Conservation (phyloP, 179 eudicot species). For the Actinidia chinensis region DNA sequence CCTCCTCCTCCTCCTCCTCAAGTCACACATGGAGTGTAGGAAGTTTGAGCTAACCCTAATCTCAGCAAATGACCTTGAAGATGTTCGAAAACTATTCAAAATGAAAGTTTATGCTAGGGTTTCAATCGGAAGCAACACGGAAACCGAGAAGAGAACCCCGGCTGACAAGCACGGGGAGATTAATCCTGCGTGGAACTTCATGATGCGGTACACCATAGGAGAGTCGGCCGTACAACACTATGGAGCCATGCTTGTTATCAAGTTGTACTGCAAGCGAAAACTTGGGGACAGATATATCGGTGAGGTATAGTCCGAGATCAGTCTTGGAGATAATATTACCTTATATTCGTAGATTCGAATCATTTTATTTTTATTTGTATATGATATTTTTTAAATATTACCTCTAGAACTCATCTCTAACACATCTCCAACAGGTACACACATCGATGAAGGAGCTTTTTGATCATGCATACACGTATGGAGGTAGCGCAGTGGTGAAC, state of each 20-base stretch:
- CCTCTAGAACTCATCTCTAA: no score
- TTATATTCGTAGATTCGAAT: no score
- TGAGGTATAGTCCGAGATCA: not conserved
- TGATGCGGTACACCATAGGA: constrained; percentile 10
- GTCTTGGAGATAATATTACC: no score
- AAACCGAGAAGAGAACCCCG: constrained; percentile 18
- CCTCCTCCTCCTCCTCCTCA: not conserved
- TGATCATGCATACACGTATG: not conserved
- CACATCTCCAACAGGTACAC: not conserved
- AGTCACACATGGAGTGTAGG: constrained; percentile 31
- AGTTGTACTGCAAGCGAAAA: constrained; percentile 23
- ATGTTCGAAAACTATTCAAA: constrained; percentile 29
- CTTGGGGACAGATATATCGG: constrained; percentile 27
- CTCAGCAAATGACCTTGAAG: constrained; percentile 26
- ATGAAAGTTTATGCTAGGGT: constrained; percentile 45
- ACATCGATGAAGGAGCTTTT: constrained; percentile 22
- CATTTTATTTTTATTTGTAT: no score
- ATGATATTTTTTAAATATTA: no score
- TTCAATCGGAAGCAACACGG: constrained; percentile 6
- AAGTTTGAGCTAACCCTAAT: constrained; percentile 32
- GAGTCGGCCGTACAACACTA: constrained; percentile 14
- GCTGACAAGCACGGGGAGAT: constrained; percentile 19
- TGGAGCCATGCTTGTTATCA: constrained; percentile 22
- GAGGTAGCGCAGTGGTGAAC: constrained; percentile 28
- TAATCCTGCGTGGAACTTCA: constrained; percentile 25